Base-by-base conservation (phyloP, 1,284 basidiomycete genomes). In the Vanrija pseudolonga region DNA sequence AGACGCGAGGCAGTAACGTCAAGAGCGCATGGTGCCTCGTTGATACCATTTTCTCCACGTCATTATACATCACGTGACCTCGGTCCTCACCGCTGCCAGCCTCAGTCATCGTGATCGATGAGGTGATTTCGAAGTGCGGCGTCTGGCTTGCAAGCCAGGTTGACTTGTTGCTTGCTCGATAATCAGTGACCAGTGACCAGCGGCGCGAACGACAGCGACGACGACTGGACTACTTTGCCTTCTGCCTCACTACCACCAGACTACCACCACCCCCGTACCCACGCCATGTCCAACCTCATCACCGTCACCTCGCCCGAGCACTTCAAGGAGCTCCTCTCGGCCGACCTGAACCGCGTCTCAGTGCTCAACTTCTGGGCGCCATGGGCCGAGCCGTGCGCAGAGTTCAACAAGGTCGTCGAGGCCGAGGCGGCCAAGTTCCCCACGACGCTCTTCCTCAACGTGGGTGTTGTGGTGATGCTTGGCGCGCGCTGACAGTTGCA, bases 281-380 rank as follows among this genome's bases (percentile, higher is more conserved):
- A 53, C n/a, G n/a, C 48, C 50, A 68, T 67, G 66, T 53, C 67
- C n/a, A 77, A 76, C 59, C 62, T 73, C 52, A 61, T 74, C 70
- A 71, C 79, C 26, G 80, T 94, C 48, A 72, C 77, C 23, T 87
- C 87, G 6, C 76, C 88, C 0, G 76, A 82, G 15, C 83, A 90
- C 56, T 90, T 96, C 77, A 85, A 90, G 72, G 71, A 78, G 15
- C 74, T 90, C 8, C 83, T 97, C 46, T 86, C 85, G 1, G 69
- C 76, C 38, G 91, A 96, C 76, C 82, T 96, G 43, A 77, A 82
- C 22, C 80, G 88, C 32, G 82, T 94, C 22, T 91, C 90, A 6
- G 79, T 93, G 39, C 84, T 95, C 68, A 90, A 89, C 78, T 97
- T 96, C 75, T 93, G 91, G 87, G 89, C 93, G 53, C 81, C 85